Conservation (phyloP, 768 basidiomycete species). For the Dacryopinax spathularia region DNA sequence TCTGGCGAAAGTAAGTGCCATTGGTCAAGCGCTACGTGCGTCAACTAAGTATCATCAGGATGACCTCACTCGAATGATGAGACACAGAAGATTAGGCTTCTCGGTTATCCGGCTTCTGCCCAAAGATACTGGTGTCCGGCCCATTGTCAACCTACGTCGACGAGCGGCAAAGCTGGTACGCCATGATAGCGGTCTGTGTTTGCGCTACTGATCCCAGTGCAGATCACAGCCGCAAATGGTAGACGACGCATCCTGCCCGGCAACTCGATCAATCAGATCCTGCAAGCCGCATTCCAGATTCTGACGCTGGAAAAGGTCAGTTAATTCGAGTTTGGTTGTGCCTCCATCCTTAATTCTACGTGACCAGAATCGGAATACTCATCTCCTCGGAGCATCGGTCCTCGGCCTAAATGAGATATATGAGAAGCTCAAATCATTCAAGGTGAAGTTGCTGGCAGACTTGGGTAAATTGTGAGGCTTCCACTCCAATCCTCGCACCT, state of each 20-base stretch:
- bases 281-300: slow-evolving; percentile 74
- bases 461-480: slow-evolving; percentile 39
- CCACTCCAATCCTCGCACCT: not conserved
- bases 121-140: slow-evolving; percentile 87
- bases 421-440: slow-evolving; percentile 54
- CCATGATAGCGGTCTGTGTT: not conserved
- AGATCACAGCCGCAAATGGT: not conserved
- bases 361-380: slow-evolving; percentile 43
- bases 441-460: slow-evolving; percentile 31
- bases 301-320: slow-evolving; percentile 73
- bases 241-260: slow-evolving; percentile 15
- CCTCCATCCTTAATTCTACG: not conserved
- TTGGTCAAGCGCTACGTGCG: not conserved
- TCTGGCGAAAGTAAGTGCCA: slow-evolving; percentile 45
- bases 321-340: not conserved
- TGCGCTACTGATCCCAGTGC: no score
- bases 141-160: slow-evolving; percentile 76
- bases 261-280: slow-evolving; percentile 73
- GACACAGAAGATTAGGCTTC: slow-evolving; percentile 62
- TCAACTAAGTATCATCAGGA: slow-evolving; percentile 27
- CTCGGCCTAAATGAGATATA: slow-evolving; percentile 77
- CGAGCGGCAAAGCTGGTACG: slow-evolving; percentile 8
- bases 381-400: slow-evolving; percentile 65
- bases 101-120: slow-evolving; percentile 81
- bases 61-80: slow-evolving; percentile 50